phyloP scores from a whole-genome alignment of 805 yeast genomes.

The Candida oleophila region DNA sequence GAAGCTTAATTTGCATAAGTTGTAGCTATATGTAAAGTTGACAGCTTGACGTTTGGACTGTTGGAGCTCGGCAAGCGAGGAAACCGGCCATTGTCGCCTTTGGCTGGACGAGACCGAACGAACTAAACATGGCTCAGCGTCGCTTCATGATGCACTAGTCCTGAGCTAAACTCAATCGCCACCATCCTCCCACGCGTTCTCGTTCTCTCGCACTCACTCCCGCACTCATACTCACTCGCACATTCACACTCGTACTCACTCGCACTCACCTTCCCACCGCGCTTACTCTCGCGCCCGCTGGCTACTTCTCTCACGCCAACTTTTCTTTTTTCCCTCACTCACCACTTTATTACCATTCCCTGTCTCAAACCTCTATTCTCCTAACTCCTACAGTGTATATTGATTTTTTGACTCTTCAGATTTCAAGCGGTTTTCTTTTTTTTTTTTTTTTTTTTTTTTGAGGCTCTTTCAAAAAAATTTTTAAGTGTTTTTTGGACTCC shows the following conservation, averaged over 20 bases:
- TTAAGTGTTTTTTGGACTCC: not conserved
- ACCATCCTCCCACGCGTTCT: not conserved
- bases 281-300: not conserved
- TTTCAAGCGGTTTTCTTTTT: not conserved
- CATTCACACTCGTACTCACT: not conserved
- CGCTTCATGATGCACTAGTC: too few species aligned
- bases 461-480: not conserved
- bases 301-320: not conserved
- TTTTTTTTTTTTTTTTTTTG: conserved; percentile 3
- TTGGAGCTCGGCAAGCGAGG: too few species aligned
- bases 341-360: conserved; percentile 1
- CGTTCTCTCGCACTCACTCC: too few species aligned
- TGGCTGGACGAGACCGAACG: too few species aligned
- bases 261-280: too few species aligned
- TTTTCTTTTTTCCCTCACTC: too few species aligned
- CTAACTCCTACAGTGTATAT: not conserved
- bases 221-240: too few species aligned
- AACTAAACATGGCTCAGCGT: too few species aligned
- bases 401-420: not conserved
- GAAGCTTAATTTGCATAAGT: too few species aligned
- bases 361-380: not conserved
- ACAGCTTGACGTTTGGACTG: too few species aligned
- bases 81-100: too few species aligned
- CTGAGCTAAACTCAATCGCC: not conserved
- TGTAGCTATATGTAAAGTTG: too few species aligned